Evolutionary conservation across 2,329 filamentous ascomycete species (phyloP).

Genomic region (Eurotiales sp.): DNA sequence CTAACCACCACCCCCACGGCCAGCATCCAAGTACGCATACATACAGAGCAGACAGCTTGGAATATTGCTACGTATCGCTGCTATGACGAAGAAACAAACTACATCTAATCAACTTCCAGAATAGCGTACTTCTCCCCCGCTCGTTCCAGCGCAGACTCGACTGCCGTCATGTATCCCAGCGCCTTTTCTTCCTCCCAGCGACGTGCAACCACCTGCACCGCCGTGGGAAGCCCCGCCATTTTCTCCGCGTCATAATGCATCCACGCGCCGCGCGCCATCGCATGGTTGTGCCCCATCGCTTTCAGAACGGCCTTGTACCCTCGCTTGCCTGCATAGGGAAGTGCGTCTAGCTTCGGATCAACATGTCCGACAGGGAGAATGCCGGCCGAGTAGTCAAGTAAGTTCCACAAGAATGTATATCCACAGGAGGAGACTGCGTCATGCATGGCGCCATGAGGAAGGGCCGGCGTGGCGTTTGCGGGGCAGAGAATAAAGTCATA

Average conservation of each 20-base stretch:
- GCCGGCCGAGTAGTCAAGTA: conserved; percentile 84
- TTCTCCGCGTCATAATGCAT: conserved; percentile 75
- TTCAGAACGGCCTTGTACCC: conserved; percentile 37
- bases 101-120: conserved; percentile 33
- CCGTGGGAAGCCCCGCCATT: conserved; percentile 87
- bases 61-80: too few species aligned
- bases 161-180: conserved; percentile 69
- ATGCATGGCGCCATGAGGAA: conserved; percentile 82
- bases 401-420: conserved; percentile 90
- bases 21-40: too few species aligned
- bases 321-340: conserved; percentile 42
- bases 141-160: conserved; percentile 68
- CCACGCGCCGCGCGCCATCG: conserved; percentile 77
- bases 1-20: too few species aligned
- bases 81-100: too few species aligned
- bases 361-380: conserved; percentile 84
- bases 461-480: conserved; percentile 85
- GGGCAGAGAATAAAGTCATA: conserved; percentile 78
- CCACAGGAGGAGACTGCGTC: conserved; percentile 82
- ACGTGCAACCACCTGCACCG: conserved; percentile 75
- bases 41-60: too few species aligned
- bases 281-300: conserved; percentile 58
- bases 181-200: conserved; percentile 86
- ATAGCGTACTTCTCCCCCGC: conserved; percentile 33
- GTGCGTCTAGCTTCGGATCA: conserved; percentile 64